phyloP scores from a whole-genome alignment of 1,284 basidiomycete species.

The Pterulicium gracile region DNA sequence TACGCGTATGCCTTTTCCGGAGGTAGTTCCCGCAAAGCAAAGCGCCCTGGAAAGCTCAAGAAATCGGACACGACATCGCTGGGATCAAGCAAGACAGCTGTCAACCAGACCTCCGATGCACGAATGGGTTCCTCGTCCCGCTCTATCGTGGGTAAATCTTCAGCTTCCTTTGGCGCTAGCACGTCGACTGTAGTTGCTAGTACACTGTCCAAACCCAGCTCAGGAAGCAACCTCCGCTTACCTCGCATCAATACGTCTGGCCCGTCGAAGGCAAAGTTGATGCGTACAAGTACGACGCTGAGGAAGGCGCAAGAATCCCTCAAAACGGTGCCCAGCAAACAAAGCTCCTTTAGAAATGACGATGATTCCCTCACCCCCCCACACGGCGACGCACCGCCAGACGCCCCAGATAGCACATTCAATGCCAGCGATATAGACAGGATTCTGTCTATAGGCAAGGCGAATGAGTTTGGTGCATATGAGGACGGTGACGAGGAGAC shows the following conservation, averaged over 20 bases:
- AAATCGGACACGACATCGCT: not conserved
- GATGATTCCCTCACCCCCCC: constrained; percentile 17
- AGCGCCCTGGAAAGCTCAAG: not conserved
- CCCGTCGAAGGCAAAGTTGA: not conserved
- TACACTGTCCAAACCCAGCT: not conserved
- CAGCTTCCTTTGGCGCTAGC: not conserved
- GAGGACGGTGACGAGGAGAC: constrained; percentile 9
- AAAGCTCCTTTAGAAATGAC: not conserved
- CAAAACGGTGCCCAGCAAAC: not conserved
- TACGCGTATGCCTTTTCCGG: constrained; percentile 1
- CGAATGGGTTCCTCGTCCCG: not conserved
- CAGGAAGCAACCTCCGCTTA: not conserved
- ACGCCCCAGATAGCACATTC: not conserved
- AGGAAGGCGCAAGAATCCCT: not conserved
- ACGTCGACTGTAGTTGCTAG: not conserved
- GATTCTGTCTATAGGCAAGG: constrained; percentile 1
- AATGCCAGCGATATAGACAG: not conserved
- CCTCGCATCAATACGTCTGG: not conserved
- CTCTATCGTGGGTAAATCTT: not conserved
- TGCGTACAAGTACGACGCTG: not conserved
- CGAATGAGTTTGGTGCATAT: constrained; percentile 9
- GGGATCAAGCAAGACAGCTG: not conserved
- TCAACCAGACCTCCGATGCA: not conserved
- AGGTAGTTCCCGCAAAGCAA: not conserved
- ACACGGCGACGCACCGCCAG: constrained; percentile 14